Conservation (phyloP, 225 moss, liverwort and hornwort species). For the Straminergon stramineum region DNA sequence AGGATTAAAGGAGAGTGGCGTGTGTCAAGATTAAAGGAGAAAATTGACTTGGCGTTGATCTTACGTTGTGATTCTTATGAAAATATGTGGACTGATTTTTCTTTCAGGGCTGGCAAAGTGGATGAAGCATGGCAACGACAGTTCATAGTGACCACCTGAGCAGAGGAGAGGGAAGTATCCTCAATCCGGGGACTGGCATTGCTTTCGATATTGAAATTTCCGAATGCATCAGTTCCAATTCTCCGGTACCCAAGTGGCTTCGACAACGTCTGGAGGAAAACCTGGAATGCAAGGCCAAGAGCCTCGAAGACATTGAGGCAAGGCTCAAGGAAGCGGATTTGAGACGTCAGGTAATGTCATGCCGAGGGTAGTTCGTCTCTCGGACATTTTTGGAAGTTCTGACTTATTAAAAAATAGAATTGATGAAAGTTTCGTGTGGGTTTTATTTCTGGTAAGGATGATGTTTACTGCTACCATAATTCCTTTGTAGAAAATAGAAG, state of each 20-base stretch:
- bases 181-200: slow-evolving; percentile 59
- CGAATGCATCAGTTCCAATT: slow-evolving; percentile 69
- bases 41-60: neutral
- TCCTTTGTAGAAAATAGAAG: neutral
- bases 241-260: slow-evolving; percentile 90
- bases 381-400: neutral
- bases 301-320: slow-evolving; percentile 90
- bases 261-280: slow-evolving; percentile 76
- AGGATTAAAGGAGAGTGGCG: neutral
- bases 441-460: neutral
- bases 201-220: slow-evolving; percentile 98
- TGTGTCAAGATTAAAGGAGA: neutral
- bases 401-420: neutral
- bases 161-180: slow-evolving; percentile 44
- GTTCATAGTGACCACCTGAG: slow-evolving; percentile 56
- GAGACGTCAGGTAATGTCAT: slow-evolving; percentile 63
- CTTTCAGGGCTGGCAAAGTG: slow-evolving; percentile 35
- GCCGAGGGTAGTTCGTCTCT: neutral
- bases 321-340: slow-evolving; percentile 94
- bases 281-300: slow-evolving; percentile 74
- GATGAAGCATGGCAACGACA: slow-evolving; percentile 79
- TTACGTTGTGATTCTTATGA: neutral
- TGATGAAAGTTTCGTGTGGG: neutral
- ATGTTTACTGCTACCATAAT: neutral
- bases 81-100: neutral